Percentiles rank a stretch among this genome's conserved stretches.
phyloP scores from a whole-genome alignment of 768 basidiomycete genomes.

The Dentipellis sp. region DNA sequence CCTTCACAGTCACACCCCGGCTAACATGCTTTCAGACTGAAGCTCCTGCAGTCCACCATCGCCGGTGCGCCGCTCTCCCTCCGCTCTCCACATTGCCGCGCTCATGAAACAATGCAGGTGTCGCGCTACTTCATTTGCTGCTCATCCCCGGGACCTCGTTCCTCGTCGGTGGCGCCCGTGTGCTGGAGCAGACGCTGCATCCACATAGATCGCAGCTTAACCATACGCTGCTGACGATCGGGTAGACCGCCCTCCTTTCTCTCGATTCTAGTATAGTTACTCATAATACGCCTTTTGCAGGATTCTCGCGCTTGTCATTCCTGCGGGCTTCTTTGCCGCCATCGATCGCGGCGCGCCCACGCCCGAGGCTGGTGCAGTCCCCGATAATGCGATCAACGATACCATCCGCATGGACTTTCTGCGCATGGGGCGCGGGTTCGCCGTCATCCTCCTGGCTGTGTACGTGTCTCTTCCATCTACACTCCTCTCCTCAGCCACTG shows the following conservation, averaged over 20 bases:
- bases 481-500: background rate
- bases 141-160: conserved; percentile 65
- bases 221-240: conserved; percentile 58
- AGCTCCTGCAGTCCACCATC: conserved; percentile 60
- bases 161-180: conserved; percentile 59
- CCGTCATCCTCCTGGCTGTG: conserved; percentile 54
- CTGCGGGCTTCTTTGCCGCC: conserved; percentile 60
- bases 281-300: conserved; percentile 22
- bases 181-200: conserved; percentile 60
- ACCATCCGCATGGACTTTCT: conserved; percentile 38
- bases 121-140: conserved; percentile 64
- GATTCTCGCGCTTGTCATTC: conserved; percentile 53
- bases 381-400: conserved; percentile 29
- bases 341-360: conserved; percentile 28
- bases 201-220: conserved; percentile 59
- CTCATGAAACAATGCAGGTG: conserved; percentile 31
- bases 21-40: conserved; percentile 29
- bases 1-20: background rate
- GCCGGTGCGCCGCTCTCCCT: conserved; percentile 32
- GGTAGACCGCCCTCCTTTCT: conserved; percentile 29
- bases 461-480: conserved; percentile 23
- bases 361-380: conserved; percentile 9
- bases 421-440: conserved; percentile 55
- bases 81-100: background rate
- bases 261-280: background rate